These are phyloP conservation scores for Phytophthora citricola DNA, from an alignment of 352 stramenopile species.

Conservation along the genomic window DNA sequence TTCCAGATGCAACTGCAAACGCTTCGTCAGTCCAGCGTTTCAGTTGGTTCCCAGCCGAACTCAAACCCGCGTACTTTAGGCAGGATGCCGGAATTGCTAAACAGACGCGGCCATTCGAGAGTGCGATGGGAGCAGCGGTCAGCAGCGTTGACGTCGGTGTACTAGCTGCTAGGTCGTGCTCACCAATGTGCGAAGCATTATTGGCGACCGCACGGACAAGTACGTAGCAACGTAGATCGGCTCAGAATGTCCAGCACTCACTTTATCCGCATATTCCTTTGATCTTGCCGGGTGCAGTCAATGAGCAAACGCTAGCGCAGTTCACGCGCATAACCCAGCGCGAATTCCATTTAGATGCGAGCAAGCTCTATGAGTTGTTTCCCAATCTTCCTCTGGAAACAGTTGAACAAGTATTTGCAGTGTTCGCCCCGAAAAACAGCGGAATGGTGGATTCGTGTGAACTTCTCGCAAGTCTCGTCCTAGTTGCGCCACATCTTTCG, in stretches of 20 bases:
- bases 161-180: conserved; percentile 1
- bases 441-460: conserved; percentile 31
- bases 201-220: conserved; percentile 18
- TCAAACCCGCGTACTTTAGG: conserved; percentile 40
- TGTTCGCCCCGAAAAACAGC: conserved; percentile 21
- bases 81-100: conserved; percentile 6
- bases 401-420: conserved; percentile 16
- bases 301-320: conserved; percentile 9
- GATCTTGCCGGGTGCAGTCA: conserved; percentile 11
- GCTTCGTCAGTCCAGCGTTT: conserved; percentile 64
- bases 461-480: conserved; percentile 25
- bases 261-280: background rate
- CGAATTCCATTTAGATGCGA: conserved; percentile 19
- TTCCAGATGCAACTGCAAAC: conserved; percentile 64
- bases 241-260: background rate
- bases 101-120: conserved; percentile 5
- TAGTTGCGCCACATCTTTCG: conserved; percentile 27
- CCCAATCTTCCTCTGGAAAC: background rate
- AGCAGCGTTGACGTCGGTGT: conserved; percentile 14
- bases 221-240: conserved; percentile 1
- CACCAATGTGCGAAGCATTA: conserved; percentile 12
- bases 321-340: conserved; percentile 14
- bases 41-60: conserved; percentile 64
- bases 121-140: conserved; percentile 17
- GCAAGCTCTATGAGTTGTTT: conserved; percentile 15